Evolutionary conservation across 176 grass and related monocot genomes (phyloP).

Genomic region (Chrysopogon serrulatus): DNA sequence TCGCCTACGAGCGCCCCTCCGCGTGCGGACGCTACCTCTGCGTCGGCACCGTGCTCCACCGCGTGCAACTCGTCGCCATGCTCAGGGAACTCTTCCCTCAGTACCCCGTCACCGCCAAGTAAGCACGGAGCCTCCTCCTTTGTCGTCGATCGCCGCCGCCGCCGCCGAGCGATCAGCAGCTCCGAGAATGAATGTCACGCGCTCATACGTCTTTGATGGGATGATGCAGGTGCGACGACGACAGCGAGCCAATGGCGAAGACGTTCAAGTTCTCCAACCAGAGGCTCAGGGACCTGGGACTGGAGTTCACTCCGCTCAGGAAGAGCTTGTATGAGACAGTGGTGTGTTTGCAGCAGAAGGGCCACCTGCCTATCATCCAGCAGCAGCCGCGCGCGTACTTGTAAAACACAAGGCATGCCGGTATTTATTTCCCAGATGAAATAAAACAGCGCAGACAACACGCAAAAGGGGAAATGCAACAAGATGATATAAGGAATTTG

Average conservation of each 20-base stretch:
- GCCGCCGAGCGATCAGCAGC: not conserved
- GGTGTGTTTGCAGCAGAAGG: conserved; percentile 23
- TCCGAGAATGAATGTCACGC: too few species aligned
- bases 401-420: not conserved
- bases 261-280: conserved; percentile 38
- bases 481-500: not conserved
- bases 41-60: conserved; percentile 42
- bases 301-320: conserved; percentile 34
- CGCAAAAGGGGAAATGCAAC: not conserved
- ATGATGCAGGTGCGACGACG: conserved; percentile 28
- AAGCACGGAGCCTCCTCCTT: not conserved
- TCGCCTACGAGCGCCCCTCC: conserved; percentile 23
- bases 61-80: not conserved
- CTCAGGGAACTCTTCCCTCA: conserved; percentile 30
- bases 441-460: too few species aligned
- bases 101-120: conserved; percentile 32
- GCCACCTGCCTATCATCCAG: not conserved
- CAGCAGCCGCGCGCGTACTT: not conserved
- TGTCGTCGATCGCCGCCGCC: too few species aligned
- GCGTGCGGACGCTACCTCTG: conserved; percentile 42
- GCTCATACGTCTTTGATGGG: not conserved
- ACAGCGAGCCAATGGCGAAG: conserved; percentile 8
- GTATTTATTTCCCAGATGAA: not conserved
- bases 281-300: conserved; percentile 32
- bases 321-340: conserved; percentile 22